These are phyloP conservation scores for Colletotrichum phormii DNA, from an alignment of 2,329 filamentous ascomycete genomes.

Conservation along the genomic window DNA sequence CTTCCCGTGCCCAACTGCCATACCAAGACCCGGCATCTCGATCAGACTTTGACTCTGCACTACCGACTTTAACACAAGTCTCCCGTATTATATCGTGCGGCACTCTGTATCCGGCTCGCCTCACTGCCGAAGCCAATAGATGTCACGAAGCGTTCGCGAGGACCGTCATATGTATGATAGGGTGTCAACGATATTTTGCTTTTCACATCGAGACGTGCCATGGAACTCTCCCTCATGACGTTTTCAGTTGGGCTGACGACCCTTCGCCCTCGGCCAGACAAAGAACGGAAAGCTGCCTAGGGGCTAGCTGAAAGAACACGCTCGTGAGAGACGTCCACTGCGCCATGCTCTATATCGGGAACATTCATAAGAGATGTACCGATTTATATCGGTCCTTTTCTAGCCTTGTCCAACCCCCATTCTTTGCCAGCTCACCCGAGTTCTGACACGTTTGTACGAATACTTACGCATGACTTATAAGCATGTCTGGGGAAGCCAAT, in stretches of 20 bases:
- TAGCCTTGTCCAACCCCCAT: not conserved
- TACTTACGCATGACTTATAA: not conserved
- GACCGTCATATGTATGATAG: not conserved
- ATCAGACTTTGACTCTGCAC: constrained; percentile 26
- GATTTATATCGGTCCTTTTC: not conserved
- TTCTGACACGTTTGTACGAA: not conserved
- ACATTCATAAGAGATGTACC: constrained; percentile 4
- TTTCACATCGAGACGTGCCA: constrained; percentile 14
- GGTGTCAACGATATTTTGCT: not conserved
- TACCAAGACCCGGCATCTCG: not conserved
- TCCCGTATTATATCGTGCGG: constrained; percentile 15
- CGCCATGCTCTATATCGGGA: constrained; percentile 18
- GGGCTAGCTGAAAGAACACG: constrained; percentile 16
- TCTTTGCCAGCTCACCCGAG: not conserved
- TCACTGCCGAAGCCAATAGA: not conserved
- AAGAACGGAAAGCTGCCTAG: constrained; percentile 14
- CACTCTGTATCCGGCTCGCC: constrained; percentile 15
- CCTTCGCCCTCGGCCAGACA: constrained; percentile 8
- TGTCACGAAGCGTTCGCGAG: not conserved
- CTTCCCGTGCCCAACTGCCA: not conserved
- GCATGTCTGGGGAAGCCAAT: not conserved
- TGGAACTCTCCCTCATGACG: constrained; percentile 20
- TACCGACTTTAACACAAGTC: constrained; percentile 8
- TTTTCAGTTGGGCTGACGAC: constrained; percentile 18
- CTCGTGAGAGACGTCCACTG: not conserved